These are phyloP conservation scores for Debaryomyces prosopidis DNA, from an alignment of 805 yeast species.

Conservation along the genomic window DNA sequence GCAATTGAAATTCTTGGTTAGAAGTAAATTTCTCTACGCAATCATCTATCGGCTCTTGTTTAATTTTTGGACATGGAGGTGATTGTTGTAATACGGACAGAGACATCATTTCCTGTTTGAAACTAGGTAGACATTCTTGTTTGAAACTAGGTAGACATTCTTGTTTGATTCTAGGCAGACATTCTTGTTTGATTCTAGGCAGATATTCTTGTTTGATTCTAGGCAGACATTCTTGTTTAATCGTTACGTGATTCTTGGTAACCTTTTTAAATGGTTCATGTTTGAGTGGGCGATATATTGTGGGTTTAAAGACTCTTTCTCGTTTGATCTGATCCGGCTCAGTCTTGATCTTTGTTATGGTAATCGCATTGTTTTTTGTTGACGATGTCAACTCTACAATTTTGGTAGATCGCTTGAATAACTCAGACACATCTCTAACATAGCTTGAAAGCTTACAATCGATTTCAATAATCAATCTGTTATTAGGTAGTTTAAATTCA, in stretches of 20 bases:
- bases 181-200: background rate
- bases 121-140: too few relatives aligned
- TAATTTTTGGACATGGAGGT: background rate
- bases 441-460: constrained; percentile 28
- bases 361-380: background rate
- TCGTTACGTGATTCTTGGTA: background rate
- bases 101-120: too few relatives aligned
- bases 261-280: background rate
- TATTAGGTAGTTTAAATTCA: constrained; percentile 26
- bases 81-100: background rate
- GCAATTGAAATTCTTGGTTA: too few relatives aligned
- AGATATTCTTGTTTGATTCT: background rate
- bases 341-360: background rate
- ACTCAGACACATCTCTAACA: constrained; percentile 38
- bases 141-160: too few relatives aligned
- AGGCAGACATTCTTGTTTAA: background rate
- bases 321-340: background rate
- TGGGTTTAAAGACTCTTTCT: background rate
- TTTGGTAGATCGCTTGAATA: constrained; percentile 9
- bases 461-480: constrained; percentile 29
- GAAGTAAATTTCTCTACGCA: too few relatives aligned
- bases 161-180: background rate
- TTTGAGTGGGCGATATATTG: background rate
- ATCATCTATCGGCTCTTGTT: background rate
- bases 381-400: background rate